Conservation (phyloP, 257 asterid species). For the Solanum arcanum region DNA sequence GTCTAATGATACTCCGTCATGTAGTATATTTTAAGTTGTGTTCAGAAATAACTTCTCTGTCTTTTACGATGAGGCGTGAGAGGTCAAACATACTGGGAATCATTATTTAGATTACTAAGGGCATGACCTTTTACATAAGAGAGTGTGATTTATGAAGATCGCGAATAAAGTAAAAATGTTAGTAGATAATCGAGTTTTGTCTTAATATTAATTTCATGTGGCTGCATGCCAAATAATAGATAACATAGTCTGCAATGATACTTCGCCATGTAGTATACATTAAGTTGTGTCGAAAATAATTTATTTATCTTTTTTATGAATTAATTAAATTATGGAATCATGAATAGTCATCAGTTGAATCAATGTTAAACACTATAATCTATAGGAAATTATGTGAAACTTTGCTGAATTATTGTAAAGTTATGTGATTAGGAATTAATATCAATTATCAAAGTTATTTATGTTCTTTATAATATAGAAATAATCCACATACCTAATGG, state of each 20-base stretch:
- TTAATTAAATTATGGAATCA: too few relatives aligned
- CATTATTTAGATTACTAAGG: neutral
- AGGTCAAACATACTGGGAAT: accelerated
- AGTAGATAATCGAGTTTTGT: too few relatives aligned
- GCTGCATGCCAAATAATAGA: accelerated
- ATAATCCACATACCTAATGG: neutral
- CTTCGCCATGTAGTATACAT: neutral
- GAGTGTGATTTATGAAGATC: neutral
- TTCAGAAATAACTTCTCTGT: accelerated
- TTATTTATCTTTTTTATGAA: too few relatives aligned
- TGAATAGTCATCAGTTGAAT: too few relatives aligned
- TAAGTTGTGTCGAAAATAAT: too few relatives aligned
- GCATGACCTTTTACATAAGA: too few relatives aligned
- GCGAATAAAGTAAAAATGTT: too few relatives aligned
- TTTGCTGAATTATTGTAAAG: too few relatives aligned
- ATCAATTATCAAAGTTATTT: neutral
- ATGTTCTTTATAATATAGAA: neutral
- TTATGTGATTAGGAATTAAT: neutral
- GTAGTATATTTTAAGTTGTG: neutral
- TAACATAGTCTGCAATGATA: neutral
- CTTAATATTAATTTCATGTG: neutral
- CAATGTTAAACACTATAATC: neutral
- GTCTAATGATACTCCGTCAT: neutral
- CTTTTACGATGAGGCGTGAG: neutral
- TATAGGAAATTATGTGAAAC: neutral